These are phyloP conservation scores for Chlorella sorokiniana DNA, from an alignment of 139 green algal species.

Conservation along the genomic window DNA sequence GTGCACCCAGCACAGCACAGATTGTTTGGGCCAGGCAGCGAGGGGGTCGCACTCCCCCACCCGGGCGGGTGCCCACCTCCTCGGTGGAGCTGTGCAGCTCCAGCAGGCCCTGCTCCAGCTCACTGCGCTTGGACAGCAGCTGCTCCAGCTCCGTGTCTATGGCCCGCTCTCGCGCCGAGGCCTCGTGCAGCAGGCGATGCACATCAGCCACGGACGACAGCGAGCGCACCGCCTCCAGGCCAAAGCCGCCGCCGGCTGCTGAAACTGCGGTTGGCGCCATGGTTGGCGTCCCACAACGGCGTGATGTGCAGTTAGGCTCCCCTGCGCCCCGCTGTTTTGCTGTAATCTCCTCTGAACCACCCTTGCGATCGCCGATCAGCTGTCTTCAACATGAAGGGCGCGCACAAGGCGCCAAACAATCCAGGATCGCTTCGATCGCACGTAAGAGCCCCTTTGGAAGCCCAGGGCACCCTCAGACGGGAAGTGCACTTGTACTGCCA, in stretches of 20 bases:
- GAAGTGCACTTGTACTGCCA: no score
- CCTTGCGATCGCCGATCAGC: no score
- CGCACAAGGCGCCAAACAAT: no score
- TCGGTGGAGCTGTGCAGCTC: conserved; percentile 58
- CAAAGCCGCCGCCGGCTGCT: neutral
- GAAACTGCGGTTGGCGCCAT: neutral
- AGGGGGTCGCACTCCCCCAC: no score
- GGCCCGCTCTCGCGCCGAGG: conserved; percentile 69
- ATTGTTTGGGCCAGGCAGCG: neutral
- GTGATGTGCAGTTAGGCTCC: neutral
- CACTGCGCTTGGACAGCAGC: conserved; percentile 52
- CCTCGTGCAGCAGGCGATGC: conserved; percentile 80
- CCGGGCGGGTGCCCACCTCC: conserved; percentile 61
- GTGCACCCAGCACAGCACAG: neutral
- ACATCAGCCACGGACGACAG: conserved; percentile 76
- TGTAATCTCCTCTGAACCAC: no score
- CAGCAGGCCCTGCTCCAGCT: conserved; percentile 68
- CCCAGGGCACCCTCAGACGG: no score
- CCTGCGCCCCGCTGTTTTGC: neutral
- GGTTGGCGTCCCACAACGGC: neutral
- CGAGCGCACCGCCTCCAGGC: conserved; percentile 28
- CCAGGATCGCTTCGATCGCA: no score
- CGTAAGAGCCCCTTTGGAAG: no score
- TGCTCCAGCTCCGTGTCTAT: conserved; percentile 84
- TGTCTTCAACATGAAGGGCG: no score